Evolutionary conservation across 352 stramenopile genomes (phyloP).

Genomic region (Achlya hypogyna): DNA sequence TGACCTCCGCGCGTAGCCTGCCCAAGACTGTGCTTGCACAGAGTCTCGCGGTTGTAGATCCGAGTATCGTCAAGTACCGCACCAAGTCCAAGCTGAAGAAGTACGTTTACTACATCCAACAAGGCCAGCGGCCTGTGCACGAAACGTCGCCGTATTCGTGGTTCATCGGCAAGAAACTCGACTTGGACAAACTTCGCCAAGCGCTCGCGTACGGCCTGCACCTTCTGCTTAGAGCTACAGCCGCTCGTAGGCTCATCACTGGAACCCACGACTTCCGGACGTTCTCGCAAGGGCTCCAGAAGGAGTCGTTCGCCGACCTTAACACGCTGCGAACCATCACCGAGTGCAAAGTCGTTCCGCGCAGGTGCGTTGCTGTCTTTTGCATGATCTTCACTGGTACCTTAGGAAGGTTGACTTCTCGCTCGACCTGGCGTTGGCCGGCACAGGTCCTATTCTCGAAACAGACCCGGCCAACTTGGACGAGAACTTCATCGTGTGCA

Average conservation of each 20-base stretch:
- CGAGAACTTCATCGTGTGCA: constrained; percentile 41
- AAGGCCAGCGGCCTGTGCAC: constrained; percentile 59
- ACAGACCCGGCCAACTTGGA: constrained; percentile 28
- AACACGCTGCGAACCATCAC: constrained; percentile 61
- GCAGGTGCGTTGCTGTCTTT: constrained; percentile 29
- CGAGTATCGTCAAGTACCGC: constrained; percentile 31
- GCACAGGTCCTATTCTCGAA: constrained; percentile 41
- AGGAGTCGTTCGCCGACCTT: constrained; percentile 43
- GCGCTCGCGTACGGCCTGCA: constrained; percentile 36
- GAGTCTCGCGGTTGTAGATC: constrained; percentile 28
- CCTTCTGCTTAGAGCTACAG: neutral
- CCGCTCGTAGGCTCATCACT: constrained; percentile 37
- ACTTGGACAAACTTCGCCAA: constrained; percentile 51
- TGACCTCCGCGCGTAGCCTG: constrained; percentile 20
- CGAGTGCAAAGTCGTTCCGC: constrained; percentile 46
- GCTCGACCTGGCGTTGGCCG: constrained; percentile 43
- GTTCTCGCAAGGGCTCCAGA: constrained; percentile 72
- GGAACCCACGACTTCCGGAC: constrained; percentile 67
- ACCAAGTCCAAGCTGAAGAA: constrained; percentile 81
- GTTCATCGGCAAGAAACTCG: constrained; percentile 63
- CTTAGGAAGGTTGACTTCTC: constrained; percentile 63
- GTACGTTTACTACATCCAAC: constrained; percentile 86
- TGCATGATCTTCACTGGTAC: neutral
- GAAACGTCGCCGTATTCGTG: constrained; percentile 68
- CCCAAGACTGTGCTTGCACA: constrained; percentile 36